Conservation (phyloP, 1,284 basidiomycete species). For the Malassezia cuniculi region DNA sequence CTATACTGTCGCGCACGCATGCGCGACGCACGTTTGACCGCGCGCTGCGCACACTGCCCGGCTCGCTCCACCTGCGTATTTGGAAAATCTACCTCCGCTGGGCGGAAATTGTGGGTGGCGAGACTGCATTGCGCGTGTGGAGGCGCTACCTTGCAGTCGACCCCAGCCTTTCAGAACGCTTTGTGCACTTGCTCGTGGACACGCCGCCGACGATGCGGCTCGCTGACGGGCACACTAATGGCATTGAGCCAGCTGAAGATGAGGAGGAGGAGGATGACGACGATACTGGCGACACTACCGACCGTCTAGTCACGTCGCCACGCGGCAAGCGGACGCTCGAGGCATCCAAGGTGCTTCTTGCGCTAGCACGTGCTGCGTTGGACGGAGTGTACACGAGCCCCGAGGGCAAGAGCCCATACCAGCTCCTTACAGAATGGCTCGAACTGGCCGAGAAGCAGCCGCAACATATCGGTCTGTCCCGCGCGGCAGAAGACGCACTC, state of each 20-base stretch:
- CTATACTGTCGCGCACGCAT: slow-evolving; percentile 71
- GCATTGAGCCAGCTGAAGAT: slow-evolving; percentile 14
- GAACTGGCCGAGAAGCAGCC: slow-evolving; percentile 80
- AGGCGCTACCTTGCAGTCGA: slow-evolving; percentile 65
- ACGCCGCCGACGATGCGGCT: slow-evolving; percentile 19
- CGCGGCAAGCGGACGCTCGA: slow-evolving; percentile 59
- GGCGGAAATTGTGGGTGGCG: slow-evolving; percentile 73
- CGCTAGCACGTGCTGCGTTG: slow-evolving; percentile 67
- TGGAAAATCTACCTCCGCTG: slow-evolving; percentile 92
- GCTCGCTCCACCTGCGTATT: slow-evolving; percentile 80
- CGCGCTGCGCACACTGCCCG: slow-evolving; percentile 80
- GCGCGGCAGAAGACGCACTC: slow-evolving; percentile 51
- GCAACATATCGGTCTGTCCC: slow-evolving; percentile 79
- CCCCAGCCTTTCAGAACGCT: slow-evolving; percentile 39
- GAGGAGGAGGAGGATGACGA: slow-evolving; percentile 15
- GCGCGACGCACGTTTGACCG: slow-evolving; percentile 88
- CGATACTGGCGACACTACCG: slow-evolving; percentile 3
- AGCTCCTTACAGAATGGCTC: slow-evolving; percentile 81
- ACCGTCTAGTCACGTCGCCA: not conserved
- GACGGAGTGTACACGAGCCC: slow-evolving; percentile 72
- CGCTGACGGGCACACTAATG: slow-evolving; percentile 17
- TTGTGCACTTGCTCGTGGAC: slow-evolving; percentile 32
- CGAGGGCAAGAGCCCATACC: slow-evolving; percentile 89
- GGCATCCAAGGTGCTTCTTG: slow-evolving; percentile 78
- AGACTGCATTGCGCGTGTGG: slow-evolving; percentile 73